Base-by-base conservation (phyloP, 306 rosid species). In the Betula pendula region DNA sequence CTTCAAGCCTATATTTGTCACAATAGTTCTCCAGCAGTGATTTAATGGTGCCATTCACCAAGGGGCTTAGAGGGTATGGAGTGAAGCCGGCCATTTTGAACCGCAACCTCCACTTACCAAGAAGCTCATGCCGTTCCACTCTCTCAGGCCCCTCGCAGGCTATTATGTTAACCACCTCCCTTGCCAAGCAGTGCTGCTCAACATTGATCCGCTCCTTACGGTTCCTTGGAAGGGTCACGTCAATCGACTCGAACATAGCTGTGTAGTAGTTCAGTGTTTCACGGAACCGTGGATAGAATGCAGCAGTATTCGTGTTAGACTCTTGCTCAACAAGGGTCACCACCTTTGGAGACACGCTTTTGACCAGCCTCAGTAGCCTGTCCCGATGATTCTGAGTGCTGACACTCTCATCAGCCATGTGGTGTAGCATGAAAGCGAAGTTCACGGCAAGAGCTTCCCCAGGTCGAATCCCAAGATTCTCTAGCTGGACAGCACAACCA, bases 281-380 rank as follows among this genome's bases (percentile, higher is more conserved):
- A 5, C 81, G 79, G 81, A 92, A 92, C 67, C 99, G 96, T 0
- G 97, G 89, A 73, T 79, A 84, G 81, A 96, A 96, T 7, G 97
- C 87, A 0, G 96, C 96, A 0, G 97, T 92, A 72, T 92, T 92
- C 15, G 98, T 92, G 87, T 92, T 92, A 2, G 92, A 91, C 77
- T 96, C 99, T 85, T 92, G 97, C 85, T 96, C 99, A n/a, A 96
- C 98, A 27, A 96, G 94, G 31, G 99, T 96, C 81, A 96, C 97
- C 63, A 92, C 98, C 80, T 87, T 93, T 14, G 99, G 99, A 55
- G 91, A 86, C 80, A 96, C 83, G 84, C 98, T 88, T 84, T 89
- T 90, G 71, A 91, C 97, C 81, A 89, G 48, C 82, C 97, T 85
- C 86, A 96, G 71, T 10, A 96, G 85, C 80, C 91, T 78, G 65